These are phyloP conservation scores for Xylaria sp. DNA, from an alignment of 2,329 filamentous ascomycete genomes.

Conservation along the genomic window DNA sequence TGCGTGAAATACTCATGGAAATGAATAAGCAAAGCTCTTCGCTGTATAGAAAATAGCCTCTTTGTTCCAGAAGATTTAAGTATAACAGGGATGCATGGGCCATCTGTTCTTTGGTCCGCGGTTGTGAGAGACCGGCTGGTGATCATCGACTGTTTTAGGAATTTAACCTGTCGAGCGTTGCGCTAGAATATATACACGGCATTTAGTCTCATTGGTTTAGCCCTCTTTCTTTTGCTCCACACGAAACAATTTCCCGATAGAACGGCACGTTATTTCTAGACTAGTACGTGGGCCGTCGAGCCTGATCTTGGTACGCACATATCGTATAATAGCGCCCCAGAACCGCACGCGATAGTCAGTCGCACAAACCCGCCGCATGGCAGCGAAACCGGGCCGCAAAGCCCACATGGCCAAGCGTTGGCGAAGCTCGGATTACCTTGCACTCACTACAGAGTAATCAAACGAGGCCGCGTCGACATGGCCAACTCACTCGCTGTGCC, in stretches of 20 bases:
- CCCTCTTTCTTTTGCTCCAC: background rate
- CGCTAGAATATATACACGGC: too few species aligned
- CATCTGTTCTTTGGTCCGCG: slow-evolving; percentile 15
- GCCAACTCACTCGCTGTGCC: slow-evolving; percentile 1
- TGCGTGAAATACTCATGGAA: background rate
- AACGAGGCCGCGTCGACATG: slow-evolving; percentile 6
- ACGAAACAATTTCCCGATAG: background rate
- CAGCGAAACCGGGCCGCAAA: background rate
- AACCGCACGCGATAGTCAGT: background rate
- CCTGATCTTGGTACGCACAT: slow-evolving; percentile 1
- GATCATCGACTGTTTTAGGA: background rate
- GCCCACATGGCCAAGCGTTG: background rate
- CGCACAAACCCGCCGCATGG: background rate
- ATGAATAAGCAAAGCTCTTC: too few species aligned
- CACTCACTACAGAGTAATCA: slow-evolving; percentile 9
- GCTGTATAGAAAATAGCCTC: background rate
- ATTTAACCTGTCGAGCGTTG: too few species aligned
- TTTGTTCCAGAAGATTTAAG: background rate
- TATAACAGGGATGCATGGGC: background rate
- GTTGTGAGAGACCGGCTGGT: slow-evolving; percentile 7
- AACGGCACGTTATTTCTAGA: background rate
- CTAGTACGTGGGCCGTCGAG: background rate
- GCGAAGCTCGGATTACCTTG: background rate
- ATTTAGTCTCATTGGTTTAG: background rate
- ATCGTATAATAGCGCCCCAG: slow-evolving; percentile 15